Evolutionary conservation across 805 yeast species (phyloP).

Genomic region (Maudiozyma saulgeensis): DNA sequence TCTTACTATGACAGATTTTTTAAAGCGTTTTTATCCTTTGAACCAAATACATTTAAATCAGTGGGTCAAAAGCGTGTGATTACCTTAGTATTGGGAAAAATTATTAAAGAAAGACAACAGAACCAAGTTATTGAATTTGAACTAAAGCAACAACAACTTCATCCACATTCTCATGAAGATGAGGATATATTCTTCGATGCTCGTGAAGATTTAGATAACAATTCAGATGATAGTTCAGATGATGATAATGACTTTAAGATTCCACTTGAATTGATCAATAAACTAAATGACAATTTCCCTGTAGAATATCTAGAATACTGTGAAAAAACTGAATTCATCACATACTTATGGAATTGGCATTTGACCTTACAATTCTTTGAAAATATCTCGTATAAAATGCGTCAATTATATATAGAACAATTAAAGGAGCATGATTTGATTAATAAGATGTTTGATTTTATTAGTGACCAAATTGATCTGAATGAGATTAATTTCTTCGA

Average conservation of each 20-base stretch:
- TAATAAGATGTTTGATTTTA: slow-evolving; percentile 40
- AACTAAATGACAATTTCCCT: slow-evolving; percentile 23
- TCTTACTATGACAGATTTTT: slow-evolving; percentile 32
- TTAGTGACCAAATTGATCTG: slow-evolving; percentile 46
- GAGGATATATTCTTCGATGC: slow-evolving; percentile 1
- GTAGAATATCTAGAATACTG: slow-evolving; percentile 34
- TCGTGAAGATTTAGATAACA: not conserved
- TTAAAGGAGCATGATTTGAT: slow-evolving; percentile 42
- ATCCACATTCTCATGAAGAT: slow-evolving; percentile 10
- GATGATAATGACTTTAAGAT: slow-evolving; percentile 20
- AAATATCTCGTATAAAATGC: slow-evolving; percentile 53
- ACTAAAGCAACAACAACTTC: slow-evolving; percentile 35
- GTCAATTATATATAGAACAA: slow-evolving; percentile 51
- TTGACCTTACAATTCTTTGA: slow-evolving; percentile 52
- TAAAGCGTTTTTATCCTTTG: slow-evolving; percentile 17
- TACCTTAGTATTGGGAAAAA: slow-evolving; percentile 30
- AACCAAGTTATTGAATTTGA: slow-evolving; percentile 54
- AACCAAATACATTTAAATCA: slow-evolving; percentile 6
- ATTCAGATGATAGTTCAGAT: slow-evolving; percentile 1
- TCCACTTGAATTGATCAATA: slow-evolving; percentile 30
- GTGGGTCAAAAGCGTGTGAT: slow-evolving; percentile 38
- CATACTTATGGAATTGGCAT: slow-evolving; percentile 61
- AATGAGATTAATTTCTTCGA: slow-evolving; percentile 19
- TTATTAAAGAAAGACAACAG: slow-evolving; percentile 44
- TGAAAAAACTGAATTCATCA: slow-evolving; percentile 29